phyloP scores from a whole-genome alignment of 2,329 filamentous ascomycete species.

The Atkinsonella hypoxylon region DNA sequence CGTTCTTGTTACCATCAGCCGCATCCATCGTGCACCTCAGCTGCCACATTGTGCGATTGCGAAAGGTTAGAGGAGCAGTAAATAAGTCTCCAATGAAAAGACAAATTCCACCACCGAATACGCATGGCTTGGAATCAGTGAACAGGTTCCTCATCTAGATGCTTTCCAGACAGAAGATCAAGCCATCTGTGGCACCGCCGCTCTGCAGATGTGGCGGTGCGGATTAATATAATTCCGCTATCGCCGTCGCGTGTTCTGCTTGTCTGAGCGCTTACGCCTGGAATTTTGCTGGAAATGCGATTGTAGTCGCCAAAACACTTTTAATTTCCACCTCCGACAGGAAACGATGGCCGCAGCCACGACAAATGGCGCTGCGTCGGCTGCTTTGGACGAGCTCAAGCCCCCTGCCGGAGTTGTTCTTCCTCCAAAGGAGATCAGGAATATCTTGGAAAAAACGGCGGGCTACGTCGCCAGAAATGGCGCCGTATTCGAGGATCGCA shows the following conservation, averaged over 20 bases:
- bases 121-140: no score
- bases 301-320: not conserved
- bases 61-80: no score
- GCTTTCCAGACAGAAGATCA: no score
- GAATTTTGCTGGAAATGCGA: not conserved
- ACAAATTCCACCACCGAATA: no score
- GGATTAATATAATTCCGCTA: not conserved
- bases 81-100: no score
- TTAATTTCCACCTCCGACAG: slow-evolving; percentile 7
- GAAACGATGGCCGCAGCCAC: slow-evolving; percentile 20
- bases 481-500: slow-evolving; percentile 63
- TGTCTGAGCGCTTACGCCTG: not conserved
- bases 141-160: no score
- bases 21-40: no score
- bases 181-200: no score
- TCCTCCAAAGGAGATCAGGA: slow-evolving; percentile 78
- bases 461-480: slow-evolving; percentile 71
- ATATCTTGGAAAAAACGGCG: slow-evolving; percentile 83
- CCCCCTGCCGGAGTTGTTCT: slow-evolving; percentile 75
- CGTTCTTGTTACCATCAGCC: no score
- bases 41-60: no score
- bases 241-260: not conserved
- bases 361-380: slow-evolving; percentile 40
- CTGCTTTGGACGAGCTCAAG: slow-evolving; percentile 55
- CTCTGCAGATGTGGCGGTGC: not conserved